Percentiles rank a stretch among this genome's conserved stretches.
phyloP scores from a whole-genome alignment of 2,329 filamentous ascomycete species.

The Stachybotrys chlorohalonatus region DNA sequence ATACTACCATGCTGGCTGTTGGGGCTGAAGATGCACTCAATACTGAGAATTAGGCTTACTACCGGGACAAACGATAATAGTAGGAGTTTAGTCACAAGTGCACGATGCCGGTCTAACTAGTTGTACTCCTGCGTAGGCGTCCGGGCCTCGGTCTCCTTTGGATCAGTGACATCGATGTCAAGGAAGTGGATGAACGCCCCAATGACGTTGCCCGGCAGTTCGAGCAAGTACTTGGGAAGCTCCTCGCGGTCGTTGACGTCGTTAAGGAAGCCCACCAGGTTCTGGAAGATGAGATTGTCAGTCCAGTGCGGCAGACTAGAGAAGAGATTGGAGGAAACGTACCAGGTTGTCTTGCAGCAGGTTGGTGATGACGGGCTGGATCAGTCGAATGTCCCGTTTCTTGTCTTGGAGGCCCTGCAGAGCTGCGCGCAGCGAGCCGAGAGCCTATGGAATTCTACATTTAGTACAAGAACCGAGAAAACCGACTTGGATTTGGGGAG shows the following conservation, averaged over 20 bases:
- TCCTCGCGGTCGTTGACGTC: background rate
- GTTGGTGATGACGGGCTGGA: background rate
- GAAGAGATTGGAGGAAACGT: background rate
- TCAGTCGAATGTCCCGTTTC: background rate
- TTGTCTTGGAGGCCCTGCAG: background rate
- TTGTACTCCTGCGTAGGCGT: too few relatives aligned
- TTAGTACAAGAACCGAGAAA: background rate
- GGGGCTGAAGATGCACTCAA: too few relatives aligned
- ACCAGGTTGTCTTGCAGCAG: slow-evolving; percentile 1
- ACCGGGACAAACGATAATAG: too few relatives aligned
- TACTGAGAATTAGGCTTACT: too few relatives aligned
- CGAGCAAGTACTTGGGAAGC: background rate
- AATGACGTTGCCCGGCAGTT: background rate
- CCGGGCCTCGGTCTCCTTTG: too few relatives aligned
- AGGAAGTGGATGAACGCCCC: slow-evolving; percentile 1
- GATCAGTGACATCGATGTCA: background rate
- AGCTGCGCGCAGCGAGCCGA: background rate
- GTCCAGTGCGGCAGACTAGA: background rate
- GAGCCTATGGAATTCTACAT: background rate
- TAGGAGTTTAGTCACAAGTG: too few relatives aligned
- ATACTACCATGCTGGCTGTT: too few relatives aligned
- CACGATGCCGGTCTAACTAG: too few relatives aligned
- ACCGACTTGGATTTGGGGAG: too few relatives aligned
- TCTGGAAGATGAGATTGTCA: background rate
- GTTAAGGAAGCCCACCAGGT: slow-evolving; percentile 2